These are phyloP conservation scores for Globisporangium ultimum DNA, from an alignment of 352 stramenopile genomes.

Conservation along the genomic window DNA sequence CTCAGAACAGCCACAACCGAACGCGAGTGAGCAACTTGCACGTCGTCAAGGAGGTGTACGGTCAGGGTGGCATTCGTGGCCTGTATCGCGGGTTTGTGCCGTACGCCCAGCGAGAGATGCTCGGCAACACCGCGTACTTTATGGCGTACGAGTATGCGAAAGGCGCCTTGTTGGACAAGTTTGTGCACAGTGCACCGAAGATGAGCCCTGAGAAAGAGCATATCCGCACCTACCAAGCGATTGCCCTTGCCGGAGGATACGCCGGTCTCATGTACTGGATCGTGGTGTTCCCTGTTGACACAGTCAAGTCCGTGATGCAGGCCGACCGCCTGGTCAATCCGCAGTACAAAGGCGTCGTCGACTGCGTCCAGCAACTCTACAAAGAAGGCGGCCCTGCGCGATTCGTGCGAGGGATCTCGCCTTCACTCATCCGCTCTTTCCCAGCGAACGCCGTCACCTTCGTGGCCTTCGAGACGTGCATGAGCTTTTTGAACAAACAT, in stretches of 20 bases:
- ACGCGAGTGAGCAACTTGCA: constrained; percentile 74
- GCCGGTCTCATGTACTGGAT: constrained; percentile 86
- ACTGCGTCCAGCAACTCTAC: constrained; percentile 70
- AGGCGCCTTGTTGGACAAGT: constrained; percentile 51
- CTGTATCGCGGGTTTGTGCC: constrained; percentile 75
- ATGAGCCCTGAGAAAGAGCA: constrained; percentile 52
- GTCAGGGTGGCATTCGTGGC: constrained; percentile 51
- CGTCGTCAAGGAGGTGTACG: constrained; percentile 62
- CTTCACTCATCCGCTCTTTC: constrained; percentile 72
- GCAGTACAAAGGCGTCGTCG: constrained; percentile 61
- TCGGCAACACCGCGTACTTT: constrained; percentile 85
- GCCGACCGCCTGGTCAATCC: constrained; percentile 69
- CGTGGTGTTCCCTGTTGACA: constrained; percentile 78
- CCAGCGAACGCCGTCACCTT: constrained; percentile 85
- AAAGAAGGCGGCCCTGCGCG: constrained; percentile 51
- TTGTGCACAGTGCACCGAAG: constrained; percentile 31
- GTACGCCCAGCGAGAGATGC: constrained; percentile 70
- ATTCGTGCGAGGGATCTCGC: constrained; percentile 82
- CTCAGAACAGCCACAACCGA: constrained; percentile 42
- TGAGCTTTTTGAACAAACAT: constrained; percentile 70
- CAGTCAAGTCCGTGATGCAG: constrained; percentile 83
- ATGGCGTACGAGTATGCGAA: constrained; percentile 78
- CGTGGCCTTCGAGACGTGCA: constrained; percentile 77
- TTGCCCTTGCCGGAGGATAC: constrained; percentile 65
- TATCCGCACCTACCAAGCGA: constrained; percentile 70